Base-by-base conservation (phyloP, 1,284 basidiomycete species). In the Melampsora larici-populina region DNA sequence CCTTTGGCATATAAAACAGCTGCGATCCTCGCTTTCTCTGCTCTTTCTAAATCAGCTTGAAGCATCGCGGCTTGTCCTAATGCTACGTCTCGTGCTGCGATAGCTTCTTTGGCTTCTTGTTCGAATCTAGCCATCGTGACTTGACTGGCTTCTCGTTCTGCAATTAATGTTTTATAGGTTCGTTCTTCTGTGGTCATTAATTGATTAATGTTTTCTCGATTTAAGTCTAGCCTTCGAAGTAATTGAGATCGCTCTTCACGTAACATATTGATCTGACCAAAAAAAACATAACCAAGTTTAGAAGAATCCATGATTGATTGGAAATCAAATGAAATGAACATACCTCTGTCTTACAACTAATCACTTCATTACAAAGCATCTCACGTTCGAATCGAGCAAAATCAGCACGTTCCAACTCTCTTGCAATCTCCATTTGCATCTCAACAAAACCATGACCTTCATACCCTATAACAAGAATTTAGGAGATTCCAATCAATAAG, bases 131-230 rank as follows among this genome's bases (percentile, higher is more conserved):
- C 29, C 24, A 74, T 74, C 48, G 64, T 40, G 13, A 29, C n/a
- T 18, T 74, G 62, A 21, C 62, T 51, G 43, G 72, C 64, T 11
- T 62, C 63, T 8, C 72, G 62, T 58, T 74, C 72, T 17, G 72
- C 64, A 43, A 74, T 66, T 29, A 74, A 58, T 7, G 72, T 74
- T 13, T 74, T 74, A 64, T 74, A 74, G 8, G 72, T 74, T n/a
- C 72, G 43, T 15, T 74, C 72, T 67, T 74, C 72, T 26, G 72
- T 74, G 21, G 63, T 36, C 64, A 74, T 51, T 17, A 74, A 49
- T 74, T 74, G 72, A 51, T 36, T 74, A n/a, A 67, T 74, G 33
- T 74, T 74, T 31, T 74, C 72, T 24, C 72, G 72, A 67, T 65
- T 74, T 24, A 74, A 29, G 21, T 74, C 72, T 18, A 74, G 33